phyloP scores from a whole-genome alignment of 2,329 filamentous ascomycete species.

The Fusarium solani-melongenae region DNA sequence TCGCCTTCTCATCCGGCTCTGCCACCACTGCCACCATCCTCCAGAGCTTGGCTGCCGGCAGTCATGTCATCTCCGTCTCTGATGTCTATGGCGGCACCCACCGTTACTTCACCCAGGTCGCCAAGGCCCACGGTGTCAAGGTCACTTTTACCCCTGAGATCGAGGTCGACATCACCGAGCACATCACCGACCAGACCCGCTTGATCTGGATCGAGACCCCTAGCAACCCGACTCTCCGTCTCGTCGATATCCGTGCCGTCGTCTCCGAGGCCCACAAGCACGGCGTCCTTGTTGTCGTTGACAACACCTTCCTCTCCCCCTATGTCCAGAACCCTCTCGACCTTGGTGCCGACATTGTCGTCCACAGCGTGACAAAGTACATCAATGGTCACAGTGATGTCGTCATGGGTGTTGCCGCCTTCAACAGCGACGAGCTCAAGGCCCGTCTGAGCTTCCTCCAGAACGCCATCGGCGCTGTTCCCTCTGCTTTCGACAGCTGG shows the following conservation, averaged over 20 bases:
- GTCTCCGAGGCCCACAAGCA: conserved; percentile 85
- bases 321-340: conserved; percentile 97
- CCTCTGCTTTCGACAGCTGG: conserved; percentile 97
- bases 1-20: conserved; percentile 94
- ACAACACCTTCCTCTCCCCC: conserved; percentile 97
- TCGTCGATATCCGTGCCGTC: conserved; percentile 93
- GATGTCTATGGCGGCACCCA: conserved; percentile 99
- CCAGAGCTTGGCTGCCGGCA: conserved; percentile 89
- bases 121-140: conserved; percentile 90
- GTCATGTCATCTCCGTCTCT: conserved; percentile 94
- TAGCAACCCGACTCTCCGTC: conserved; percentile 90
- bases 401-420: conserved; percentile 95
- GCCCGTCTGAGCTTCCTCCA: conserved; percentile 88
- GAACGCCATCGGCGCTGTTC: conserved; percentile 96
- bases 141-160: conserved; percentile 96
- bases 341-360: conserved; percentile 94
- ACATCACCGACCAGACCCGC: conserved; percentile 91
- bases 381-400: conserved; percentile 98
- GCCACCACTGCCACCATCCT: conserved; percentile 94
- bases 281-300: conserved; percentile 95
- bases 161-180: conserved; percentile 83
- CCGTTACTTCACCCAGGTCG: conserved; percentile 98
- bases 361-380: conserved; percentile 98
- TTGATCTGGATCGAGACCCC: conserved; percentile 96
- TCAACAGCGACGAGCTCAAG: conserved; percentile 86